Evolutionary conservation across 768 basidiomycete species (phyloP), one percentile per base, ranked within the genome.

Genomic region (Tubosaeta sp.): DNA sequence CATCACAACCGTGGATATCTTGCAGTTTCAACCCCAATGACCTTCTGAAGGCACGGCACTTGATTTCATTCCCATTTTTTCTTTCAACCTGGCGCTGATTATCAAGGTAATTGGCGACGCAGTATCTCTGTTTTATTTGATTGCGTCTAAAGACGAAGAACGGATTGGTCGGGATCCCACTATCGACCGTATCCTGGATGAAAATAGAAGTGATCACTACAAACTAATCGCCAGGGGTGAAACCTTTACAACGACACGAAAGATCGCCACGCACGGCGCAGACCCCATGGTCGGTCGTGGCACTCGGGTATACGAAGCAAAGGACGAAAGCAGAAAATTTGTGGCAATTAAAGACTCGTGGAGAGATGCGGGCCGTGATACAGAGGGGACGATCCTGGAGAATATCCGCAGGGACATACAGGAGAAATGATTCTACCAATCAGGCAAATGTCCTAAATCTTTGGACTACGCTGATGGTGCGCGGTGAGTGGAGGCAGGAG

Each of bases 311-410:
- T 58, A 54, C 12, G 22, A 51, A 46, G 57, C 43, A 0, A 6
- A 17, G 43, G 52, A 58, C 2, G n/a, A n/a, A 6, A 2, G 31
- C 0, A 39, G 38, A 1, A 38, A n/a, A 0, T 13, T 13, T 0
- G 47, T 57, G 0, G 51, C 9, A 1, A 53, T 57, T 1, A 57
- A 61, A 26, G 45, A 52, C 7, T 58, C 51, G 0, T 61, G 60
- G 55, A 13, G 53, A 27, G 46, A 59, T 1, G 8, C 8, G 2
- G 52, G 33, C n/a, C 33, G 46, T 35, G 19, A 43, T 10, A 9
- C 29, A 8, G 52, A 53, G 45, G 45, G 51, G 2, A 13, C 12
- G 5, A 53, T 53, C 52, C 16, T 43, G 16, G 6, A 34, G 12
- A 32, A 22, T 8, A 37, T 53, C 6, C 6, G 47, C 46, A 6